A percentile compares a stretch with the other conserved stretches of the same genome.
Conservation (phyloP, 805 yeast genomes). For the Wickerhamomyces hampshirensis region DNA sequence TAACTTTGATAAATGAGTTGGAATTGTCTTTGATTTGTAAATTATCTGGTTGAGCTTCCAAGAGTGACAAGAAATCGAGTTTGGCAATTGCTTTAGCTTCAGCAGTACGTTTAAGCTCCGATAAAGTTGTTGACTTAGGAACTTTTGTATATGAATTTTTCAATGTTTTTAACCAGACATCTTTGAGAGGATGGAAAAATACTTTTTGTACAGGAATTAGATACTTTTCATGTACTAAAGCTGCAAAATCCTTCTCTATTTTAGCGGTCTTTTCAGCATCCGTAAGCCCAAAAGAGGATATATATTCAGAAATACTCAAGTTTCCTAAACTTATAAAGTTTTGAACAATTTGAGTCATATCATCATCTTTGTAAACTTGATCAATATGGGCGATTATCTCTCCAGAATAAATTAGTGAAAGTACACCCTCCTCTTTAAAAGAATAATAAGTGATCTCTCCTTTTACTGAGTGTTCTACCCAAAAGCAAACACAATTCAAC, state of each 20-base stretch:
- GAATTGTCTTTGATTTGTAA: conserved; percentile 28
- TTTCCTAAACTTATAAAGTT: conserved; percentile 69
- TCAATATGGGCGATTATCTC: conserved; percentile 58
- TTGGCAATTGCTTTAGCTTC: conserved; percentile 55
- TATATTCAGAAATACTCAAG: conserved; percentile 50
- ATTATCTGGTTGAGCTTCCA: conserved; percentile 29
- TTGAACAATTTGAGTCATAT: conserved; percentile 56
- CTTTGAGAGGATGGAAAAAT: conserved; percentile 32
- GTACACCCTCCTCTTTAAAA: conserved; percentile 59
- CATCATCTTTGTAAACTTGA: conserved; percentile 34
- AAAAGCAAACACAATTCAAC: conserved; percentile 65
- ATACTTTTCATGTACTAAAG: conserved; percentile 45
- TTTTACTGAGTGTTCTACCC: conserved; percentile 39
- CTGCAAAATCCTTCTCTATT: conserved; percentile 35
- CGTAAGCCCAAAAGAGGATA: conserved; percentile 24
- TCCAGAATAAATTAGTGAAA: conserved; percentile 68
- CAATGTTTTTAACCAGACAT: conserved; percentile 36
- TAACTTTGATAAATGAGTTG: conserved; percentile 39
- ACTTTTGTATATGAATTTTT: conserved; percentile 34
- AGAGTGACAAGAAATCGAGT: conserved; percentile 30
- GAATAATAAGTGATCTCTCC: conserved; percentile 43
- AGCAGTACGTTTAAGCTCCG: conserved; percentile 51
- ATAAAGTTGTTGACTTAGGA: conserved; percentile 34
- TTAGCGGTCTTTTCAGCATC: conserved; percentile 25
- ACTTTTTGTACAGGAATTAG: conserved; percentile 41